Base-by-base conservation (phyloP, 345 rosid species). In the Lumnitzera racemosa region DNA sequence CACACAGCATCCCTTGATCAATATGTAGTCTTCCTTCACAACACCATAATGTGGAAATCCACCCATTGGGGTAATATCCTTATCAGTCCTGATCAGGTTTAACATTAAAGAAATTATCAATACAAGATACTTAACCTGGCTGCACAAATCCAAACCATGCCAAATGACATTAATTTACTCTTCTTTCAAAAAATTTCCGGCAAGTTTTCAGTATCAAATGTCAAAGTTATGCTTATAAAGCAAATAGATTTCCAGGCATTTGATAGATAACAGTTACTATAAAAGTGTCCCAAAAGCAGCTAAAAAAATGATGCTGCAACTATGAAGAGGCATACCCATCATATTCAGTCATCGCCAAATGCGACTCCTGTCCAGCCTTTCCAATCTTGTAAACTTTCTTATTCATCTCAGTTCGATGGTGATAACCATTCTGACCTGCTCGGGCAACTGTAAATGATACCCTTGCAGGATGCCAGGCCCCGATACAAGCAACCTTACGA, bases 401-500 rank as follows among this genome's bases (percentile, higher is more conserved):
- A 76, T 92, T 89, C 94, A 87, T 69, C 74, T 87, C 96, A 4
- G 94, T 92, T 13, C 96, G 90, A 68, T 89, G 96, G 58, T 89
- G 96, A 59, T 89, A 91, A 2, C 96, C 96, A 47, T 92, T 92
- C 69, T 92, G 96, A 3, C 98, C 96, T 29, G 96, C 98, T 72
- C 98, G 87, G 46, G 96, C 98, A 57, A 92, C 96, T 2, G 98
- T 92, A 59, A 74, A 92, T 1, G 98, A 92, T 36, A 89, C 96
- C 79, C 98, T 87, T 55, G 96, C 96, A 12, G 98, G 98, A 81
- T 92, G 98, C 98, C 98, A 92, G 47, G 98, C 94, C 47, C 98
- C 96, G 25, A 92, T 89, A 78, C 98, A 89, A 29, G 96, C 98
- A 1, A 89, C 96, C 79, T 89, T 89, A 10, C 96, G 88, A 12